Conservation (phyloP, 768 basidiomycete genomes). For the Calocybe gangraenosa region DNA sequence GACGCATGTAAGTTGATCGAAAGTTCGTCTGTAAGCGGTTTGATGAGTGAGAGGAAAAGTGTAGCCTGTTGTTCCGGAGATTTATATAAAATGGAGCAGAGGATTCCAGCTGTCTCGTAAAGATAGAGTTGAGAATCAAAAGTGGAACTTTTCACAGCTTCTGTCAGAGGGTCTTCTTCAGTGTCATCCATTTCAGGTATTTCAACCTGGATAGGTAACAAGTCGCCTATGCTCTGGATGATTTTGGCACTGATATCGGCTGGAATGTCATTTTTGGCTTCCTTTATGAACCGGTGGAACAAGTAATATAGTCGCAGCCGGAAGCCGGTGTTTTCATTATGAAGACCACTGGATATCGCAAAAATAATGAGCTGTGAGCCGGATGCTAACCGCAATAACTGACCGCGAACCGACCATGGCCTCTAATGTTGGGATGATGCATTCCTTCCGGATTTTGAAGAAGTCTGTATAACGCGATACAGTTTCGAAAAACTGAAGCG, state of each 20-base stretch:
- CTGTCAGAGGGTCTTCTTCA: conserved; percentile 66
- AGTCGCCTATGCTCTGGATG: conserved; percentile 70
- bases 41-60: conserved; percentile 71
- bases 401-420: conserved; percentile 84
- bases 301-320: conserved; percentile 86
- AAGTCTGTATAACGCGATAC: conserved; percentile 92
- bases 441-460: conserved; percentile 90
- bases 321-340: conserved; percentile 65
- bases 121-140: conserved; percentile 93
- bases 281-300: conserved; percentile 88
- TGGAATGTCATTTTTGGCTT: conserved; percentile 74
- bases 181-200: conserved; percentile 77
- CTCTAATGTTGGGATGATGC: conserved; percentile 81
- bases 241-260: conserved; percentile 66
- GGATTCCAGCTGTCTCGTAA: conserved; percentile 86
- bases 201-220: conserved; percentile 70
- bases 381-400: conserved; percentile 20
- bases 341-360: conserved; percentile 64
- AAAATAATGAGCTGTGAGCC: neutral
- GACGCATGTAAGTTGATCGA: conserved; percentile 52
- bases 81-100: conserved; percentile 73
- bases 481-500: conserved; percentile 91
- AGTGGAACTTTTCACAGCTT: conserved; percentile 70
- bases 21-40: conserved; percentile 76
- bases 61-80: conserved; percentile 63